These are phyloP conservation scores for Leccinum pachyderme DNA, from an alignment of 1,284 basidiomycete species.

Conservation along the genomic window DNA sequence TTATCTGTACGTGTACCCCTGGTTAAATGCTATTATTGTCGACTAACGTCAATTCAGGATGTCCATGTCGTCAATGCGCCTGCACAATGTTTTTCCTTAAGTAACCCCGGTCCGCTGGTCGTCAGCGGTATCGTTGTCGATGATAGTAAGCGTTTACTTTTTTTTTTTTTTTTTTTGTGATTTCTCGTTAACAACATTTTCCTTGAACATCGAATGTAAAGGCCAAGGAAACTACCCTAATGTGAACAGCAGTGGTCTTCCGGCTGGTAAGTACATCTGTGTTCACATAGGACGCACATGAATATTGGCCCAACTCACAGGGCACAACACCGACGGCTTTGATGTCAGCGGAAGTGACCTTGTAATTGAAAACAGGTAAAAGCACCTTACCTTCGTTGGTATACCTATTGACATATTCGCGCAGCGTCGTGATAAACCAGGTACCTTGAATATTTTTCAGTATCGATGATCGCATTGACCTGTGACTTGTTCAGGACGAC, in stretches of 20 bases:
- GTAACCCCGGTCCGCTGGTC: conserved; percentile 31
- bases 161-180: too few relatives aligned
- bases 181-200: not conserved
- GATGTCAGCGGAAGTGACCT: conserved; percentile 46
- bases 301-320: conserved; percentile 20
- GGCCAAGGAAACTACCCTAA: conserved; percentile 38
- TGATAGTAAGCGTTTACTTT: conserved; percentile 34
- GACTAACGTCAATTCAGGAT: conserved; percentile 22
- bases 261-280: conserved; percentile 20
- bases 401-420: too few relatives aligned
- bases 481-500: conserved; percentile 46
- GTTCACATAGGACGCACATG: not conserved
- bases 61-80: conserved; percentile 48
- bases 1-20: conserved; percentile 14
- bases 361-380: conserved; percentile 40
- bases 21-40: not conserved
- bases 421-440: conserved; percentile 32
- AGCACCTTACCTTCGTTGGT: too few relatives aligned
- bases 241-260: conserved; percentile 13
- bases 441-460: conserved; percentile 8
- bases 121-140: conserved; percentile 42
- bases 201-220: conserved; percentile 15
- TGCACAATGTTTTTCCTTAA: conserved; percentile 36
- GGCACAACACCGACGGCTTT: conserved; percentile 57
- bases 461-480: not conserved